Conservation (phyloP, 805 yeast genomes). For the Maudiozyma bulderi region DNA sequence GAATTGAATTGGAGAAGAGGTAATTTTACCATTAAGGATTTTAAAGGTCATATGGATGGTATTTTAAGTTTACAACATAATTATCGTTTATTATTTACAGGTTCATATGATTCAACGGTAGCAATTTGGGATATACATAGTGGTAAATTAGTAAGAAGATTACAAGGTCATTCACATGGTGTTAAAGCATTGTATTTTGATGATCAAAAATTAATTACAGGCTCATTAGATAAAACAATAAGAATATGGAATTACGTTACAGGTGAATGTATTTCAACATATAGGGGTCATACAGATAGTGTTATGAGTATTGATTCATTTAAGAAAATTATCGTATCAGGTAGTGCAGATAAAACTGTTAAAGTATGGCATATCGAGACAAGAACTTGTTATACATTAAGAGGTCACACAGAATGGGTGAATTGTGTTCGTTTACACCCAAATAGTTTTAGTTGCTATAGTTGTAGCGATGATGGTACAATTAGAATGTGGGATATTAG, state of each 20-base stretch:
- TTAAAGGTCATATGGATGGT: constrained; percentile 79
- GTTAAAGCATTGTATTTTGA: constrained; percentile 81
- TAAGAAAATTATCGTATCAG: constrained; percentile 77
- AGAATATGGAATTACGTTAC: constrained; percentile 94
- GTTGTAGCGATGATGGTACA: constrained; percentile 87
- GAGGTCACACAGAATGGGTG: constrained; percentile 92
- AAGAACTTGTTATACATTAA: constrained; percentile 80
- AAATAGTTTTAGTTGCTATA: constrained; percentile 65
- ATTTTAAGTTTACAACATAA: constrained; percentile 81
- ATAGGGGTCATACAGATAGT: constrained; percentile 83
- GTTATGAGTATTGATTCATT: constrained; percentile 77
- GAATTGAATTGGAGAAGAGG: constrained; percentile 96
- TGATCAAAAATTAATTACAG: constrained; percentile 80
- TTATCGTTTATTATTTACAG: constrained; percentile 74
- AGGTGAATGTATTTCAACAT: constrained; percentile 89
- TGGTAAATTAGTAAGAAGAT: constrained; percentile 65
- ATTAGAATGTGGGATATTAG: constrained; percentile 90
- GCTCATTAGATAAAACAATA: constrained; percentile 83
- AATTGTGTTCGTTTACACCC: constrained; percentile 82
- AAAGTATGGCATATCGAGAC: constrained; percentile 96
- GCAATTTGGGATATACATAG: constrained; percentile 89
- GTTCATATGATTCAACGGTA: constrained; percentile 82
- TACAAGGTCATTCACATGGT: constrained; percentile 82
- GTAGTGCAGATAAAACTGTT: constrained; percentile 85
- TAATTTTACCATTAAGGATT: constrained; percentile 48